A percentile compares a stretch with the other conserved stretches of the same genome.
Evolutionary conservation across 345 rosid genomes (phyloP).

Genomic region (Clausena lansium): DNA sequence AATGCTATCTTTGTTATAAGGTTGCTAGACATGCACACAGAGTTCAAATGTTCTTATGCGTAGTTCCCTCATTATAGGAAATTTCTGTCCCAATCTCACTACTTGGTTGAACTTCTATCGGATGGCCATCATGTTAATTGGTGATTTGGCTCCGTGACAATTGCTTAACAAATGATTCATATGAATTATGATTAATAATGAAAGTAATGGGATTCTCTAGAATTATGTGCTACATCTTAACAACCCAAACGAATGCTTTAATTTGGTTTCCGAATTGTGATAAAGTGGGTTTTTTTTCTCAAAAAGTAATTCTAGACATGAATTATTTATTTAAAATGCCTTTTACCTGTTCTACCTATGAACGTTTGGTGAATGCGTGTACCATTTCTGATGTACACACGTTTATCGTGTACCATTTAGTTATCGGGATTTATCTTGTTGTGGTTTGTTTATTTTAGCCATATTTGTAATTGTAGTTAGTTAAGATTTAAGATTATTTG

Average conservation of each 20-base stretch:
- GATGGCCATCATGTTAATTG: not conserved
- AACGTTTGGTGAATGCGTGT: too few species aligned
- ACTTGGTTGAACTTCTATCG: not conserved
- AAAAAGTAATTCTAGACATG: too few species aligned
- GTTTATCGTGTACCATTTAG: too few species aligned
- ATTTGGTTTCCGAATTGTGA: not conserved
- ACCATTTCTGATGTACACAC: too few species aligned
- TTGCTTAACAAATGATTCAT: not conserved
- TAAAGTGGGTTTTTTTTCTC: too few species aligned
- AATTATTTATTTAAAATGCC: too few species aligned
- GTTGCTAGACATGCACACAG: not conserved
- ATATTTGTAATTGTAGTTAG: too few species aligned
- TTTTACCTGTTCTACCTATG: too few species aligned
- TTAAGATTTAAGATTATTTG: too few species aligned
- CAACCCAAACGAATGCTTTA: not conserved
- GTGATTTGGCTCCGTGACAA: not conserved
- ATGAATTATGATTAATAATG: not conserved
- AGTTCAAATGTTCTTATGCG: not conserved
- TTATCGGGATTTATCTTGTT: too few species aligned
- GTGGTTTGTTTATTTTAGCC: too few species aligned
- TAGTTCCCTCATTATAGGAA: not conserved
- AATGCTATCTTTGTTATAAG: too few species aligned
- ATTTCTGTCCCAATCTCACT: not conserved
- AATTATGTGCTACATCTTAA: not conserved
- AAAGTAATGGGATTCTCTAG: not conserved